Conservation (phyloP, 805 yeast genomes). For the Barnettozyma vustinii region DNA sequence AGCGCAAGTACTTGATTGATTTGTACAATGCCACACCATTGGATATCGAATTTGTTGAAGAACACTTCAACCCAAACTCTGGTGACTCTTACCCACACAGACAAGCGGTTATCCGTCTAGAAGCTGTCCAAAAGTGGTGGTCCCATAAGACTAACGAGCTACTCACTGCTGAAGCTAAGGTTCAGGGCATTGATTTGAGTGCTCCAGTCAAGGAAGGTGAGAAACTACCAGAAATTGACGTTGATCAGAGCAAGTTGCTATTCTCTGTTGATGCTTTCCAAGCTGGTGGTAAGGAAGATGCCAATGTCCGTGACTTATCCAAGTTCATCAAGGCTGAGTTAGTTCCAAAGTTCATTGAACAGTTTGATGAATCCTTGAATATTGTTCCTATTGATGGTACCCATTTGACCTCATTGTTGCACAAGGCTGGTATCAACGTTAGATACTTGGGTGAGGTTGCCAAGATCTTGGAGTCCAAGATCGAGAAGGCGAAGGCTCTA, state of each 20-base stretch:
- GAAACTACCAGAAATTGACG: slow-evolving; percentile 43
- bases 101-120: slow-evolving; percentile 74
- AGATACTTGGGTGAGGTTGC: slow-evolving; percentile 78
- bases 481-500: slow-evolving; percentile 24
- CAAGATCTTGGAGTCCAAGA: slow-evolving; percentile 23
- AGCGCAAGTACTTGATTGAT: slow-evolving; percentile 79
- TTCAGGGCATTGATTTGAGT: slow-evolving; percentile 22
- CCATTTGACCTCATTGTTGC: slow-evolving; percentile 65
- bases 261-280: slow-evolving; percentile 60
- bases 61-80: slow-evolving; percentile 38
- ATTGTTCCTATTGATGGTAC: slow-evolving; percentile 75
- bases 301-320: slow-evolving; percentile 60
- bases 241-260: slow-evolving; percentile 39
- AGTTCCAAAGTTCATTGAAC: slow-evolving; percentile 53
- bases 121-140: slow-evolving; percentile 92
- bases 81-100: slow-evolving; percentile 69
- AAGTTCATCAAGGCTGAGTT: slow-evolving; percentile 52
- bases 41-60: slow-evolving; percentile 71
- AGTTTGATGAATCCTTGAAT: slow-evolving; percentile 40
- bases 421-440: slow-evolving; percentile 78
- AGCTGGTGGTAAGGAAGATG: slow-evolving; percentile 39
- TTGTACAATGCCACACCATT: slow-evolving; percentile 79
- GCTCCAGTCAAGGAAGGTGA: slow-evolving; percentile 26
- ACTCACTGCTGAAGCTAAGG: slow-evolving; percentile 29
- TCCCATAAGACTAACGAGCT: slow-evolving; percentile 49